Conservation (phyloP, 257 asterid genomes). For the Solanum pinnatisectum region DNA sequence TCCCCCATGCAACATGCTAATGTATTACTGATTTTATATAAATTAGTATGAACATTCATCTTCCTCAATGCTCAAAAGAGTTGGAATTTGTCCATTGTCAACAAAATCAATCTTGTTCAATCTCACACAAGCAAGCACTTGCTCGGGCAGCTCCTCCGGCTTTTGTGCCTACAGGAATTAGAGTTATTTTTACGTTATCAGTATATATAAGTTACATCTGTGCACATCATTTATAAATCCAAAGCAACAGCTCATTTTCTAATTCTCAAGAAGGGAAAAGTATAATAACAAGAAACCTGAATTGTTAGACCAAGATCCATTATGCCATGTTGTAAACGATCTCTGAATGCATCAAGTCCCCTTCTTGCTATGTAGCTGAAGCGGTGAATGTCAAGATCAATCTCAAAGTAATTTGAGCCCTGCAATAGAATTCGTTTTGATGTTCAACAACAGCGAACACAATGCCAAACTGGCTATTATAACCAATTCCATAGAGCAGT, state of each 20-base stretch:
- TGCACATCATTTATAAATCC: background rate
- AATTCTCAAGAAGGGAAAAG: background rate
- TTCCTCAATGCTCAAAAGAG: conserved; percentile 39
- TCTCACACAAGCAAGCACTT: conserved; percentile 60
- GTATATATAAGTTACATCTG: background rate
- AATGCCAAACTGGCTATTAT: background rate
- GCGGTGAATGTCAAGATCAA: conserved; percentile 87
- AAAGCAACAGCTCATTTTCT: background rate
- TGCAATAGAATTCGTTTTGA: background rate
- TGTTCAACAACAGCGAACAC: background rate
- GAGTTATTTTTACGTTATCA: background rate
- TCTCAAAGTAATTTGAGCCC: conserved; percentile 82
- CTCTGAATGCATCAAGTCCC: conserved; percentile 81
- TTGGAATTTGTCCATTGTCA: conserved; percentile 73
- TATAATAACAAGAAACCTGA: conserved; percentile 39
- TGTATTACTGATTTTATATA: background rate
- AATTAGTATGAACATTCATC: background rate
- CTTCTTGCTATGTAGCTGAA: conserved; percentile 87
- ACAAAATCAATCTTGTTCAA: conserved; percentile 71
- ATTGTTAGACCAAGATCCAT: conserved; percentile 74
- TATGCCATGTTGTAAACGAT: conserved; percentile 56
- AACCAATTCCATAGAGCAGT: background rate
- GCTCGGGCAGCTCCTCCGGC: conserved; percentile 83
- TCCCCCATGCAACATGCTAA: background rate
- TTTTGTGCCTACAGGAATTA: conserved; percentile 54